Evolutionary conservation across 129 eudicot genomes (phyloP).

Genomic region (Flaveria brownii): DNA sequence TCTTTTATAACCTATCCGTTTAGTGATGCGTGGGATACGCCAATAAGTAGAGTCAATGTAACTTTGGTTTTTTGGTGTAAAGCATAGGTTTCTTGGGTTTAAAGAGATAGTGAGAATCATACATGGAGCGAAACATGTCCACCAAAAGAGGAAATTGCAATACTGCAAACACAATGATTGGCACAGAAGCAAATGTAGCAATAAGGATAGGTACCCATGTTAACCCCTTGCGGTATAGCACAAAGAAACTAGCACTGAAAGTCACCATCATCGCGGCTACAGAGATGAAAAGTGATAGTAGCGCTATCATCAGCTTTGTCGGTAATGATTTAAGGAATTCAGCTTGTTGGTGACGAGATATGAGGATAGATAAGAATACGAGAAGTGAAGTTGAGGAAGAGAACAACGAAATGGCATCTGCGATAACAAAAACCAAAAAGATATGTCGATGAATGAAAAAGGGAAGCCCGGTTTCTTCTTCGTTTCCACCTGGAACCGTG

Average conservation of each 20-base stretch:
- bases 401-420: slow-evolving; percentile 34
- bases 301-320: slow-evolving; percentile 15
- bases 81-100: slow-evolving; percentile 14
- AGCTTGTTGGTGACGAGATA: slow-evolving; percentile 10
- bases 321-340: slow-evolving; percentile 24
- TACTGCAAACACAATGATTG: slow-evolving; percentile 5
- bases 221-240: slow-evolving; percentile 23
- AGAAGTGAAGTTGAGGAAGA: slow-evolving; percentile 31
- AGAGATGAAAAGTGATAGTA: slow-evolving; percentile 25
- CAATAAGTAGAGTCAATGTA: neutral
- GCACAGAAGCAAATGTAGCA: neutral
- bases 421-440: slow-evolving; percentile 26
- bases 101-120: slow-evolving; percentile 17
- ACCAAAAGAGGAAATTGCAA: slow-evolving; percentile 22
- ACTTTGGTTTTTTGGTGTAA: neutral
- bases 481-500: slow-evolving; percentile 35
- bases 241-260: slow-evolving; percentile 31
- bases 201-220: slow-evolving; percentile 29
- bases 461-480: slow-evolving; percentile 19
- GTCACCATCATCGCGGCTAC: slow-evolving; percentile 31
- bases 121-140: slow-evolving; percentile 26
- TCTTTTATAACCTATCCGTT: neutral
- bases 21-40: neutral
- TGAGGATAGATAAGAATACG: slow-evolving; percentile 30
- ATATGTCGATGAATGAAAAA: neutral